Base-by-base conservation (phyloP, 441 rosid genomes). In the Populus trichocarpa region DNA sequence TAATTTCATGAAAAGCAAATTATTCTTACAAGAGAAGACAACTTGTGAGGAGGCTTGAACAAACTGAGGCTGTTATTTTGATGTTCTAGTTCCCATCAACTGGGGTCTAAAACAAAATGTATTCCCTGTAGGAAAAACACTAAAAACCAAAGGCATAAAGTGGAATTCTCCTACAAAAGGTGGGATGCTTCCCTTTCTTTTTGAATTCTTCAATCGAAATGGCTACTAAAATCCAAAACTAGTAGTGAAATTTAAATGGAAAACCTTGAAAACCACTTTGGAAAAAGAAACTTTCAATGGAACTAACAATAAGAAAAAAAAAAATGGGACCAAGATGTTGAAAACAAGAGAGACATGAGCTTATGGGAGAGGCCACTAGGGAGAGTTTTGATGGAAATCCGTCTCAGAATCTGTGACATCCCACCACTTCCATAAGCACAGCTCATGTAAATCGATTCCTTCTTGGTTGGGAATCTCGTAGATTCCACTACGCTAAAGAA, bases 301-400 rank as follows among this genome's bases (percentile, higher is more conserved):
- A 16, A 50, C 0, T 50, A 32, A 32, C 18, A 13, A n/a, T 8
- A 20, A 46, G 42, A 30, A 11, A 66, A n/a, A 11, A 66, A 3
- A 18, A 25, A 8, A 38, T 36, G 61, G 70, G 67, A 59, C 18
- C 74, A 65, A 25, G 53, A 50, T 50, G 77, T 65, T 42, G 73
- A 20, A 5, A 46, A 14, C 8, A 32, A 70, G 82, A 70, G 82
- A 63, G 77, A 74, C 77, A 73, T 64, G 61, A 72, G 69, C 4
- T 18, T 4, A 42, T 26, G 32, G 14, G 77, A 50, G 59, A 65
- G 33, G 80, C 76, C 81, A 79, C 76, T 42, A 42, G 50, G 16
- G 61, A 75, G 77, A 77, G 40, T 69, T 26, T 71, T 77, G 66
- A 71, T 79, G 85, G 85, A 84, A 78, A 59, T 82, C 86, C 81